Evolutionary conservation across 805 yeast genomes (phyloP), one percentile per base, ranked within the genome.

Genomic region (Cyberlindnera mrakii): DNA sequence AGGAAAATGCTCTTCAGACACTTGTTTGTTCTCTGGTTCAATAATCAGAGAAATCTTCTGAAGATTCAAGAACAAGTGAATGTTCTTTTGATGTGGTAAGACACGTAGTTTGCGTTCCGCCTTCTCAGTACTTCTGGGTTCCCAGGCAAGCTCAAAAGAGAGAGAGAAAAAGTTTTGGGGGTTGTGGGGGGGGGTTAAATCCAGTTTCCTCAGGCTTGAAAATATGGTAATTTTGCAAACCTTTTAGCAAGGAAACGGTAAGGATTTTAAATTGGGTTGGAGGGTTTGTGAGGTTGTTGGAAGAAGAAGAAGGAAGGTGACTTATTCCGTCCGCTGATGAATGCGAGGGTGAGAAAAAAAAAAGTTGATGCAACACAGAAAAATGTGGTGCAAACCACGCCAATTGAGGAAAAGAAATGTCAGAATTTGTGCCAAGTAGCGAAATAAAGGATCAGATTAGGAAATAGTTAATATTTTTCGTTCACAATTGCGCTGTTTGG

Each of bases 161-260:
- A 35, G 20, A 35, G 25, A 29, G 23, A 37, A 37, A 33, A 25
- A 23, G 17, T 18, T 17, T 35, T 14, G 32, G 32, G 20, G 39
- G 16, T 37, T 27, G 32, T 16, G 20, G 35, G 17, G 16, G 17
- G 19, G 6, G 17, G 14, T 33, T 17, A 48, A 50, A 46, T 46
- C 51, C 36, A 43, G 56, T 48, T 52, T 52, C 56, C 52, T 50
- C 47, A 51, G 56, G 52, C 47, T 40, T 20, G 13, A 13, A 49
- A 45, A 47, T 40, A 43, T 43, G 46, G 44, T 38, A 47, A 17
- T 29, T 35, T 40, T 33, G 32, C 23, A 15, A 35, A 42, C 51
- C 51, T 44, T 47, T 47, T 45, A 44, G 39, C 46, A 42, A 47
- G 46, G 51, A 44, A 35, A 47, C 15, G 15, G 33, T 30, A 13